Evolutionary conservation across 2,329 filamentous ascomycete species (phyloP), one percentile per base, ranked within the genome.

Genomic region (Phaeomoniella chlamydospora): DNA sequence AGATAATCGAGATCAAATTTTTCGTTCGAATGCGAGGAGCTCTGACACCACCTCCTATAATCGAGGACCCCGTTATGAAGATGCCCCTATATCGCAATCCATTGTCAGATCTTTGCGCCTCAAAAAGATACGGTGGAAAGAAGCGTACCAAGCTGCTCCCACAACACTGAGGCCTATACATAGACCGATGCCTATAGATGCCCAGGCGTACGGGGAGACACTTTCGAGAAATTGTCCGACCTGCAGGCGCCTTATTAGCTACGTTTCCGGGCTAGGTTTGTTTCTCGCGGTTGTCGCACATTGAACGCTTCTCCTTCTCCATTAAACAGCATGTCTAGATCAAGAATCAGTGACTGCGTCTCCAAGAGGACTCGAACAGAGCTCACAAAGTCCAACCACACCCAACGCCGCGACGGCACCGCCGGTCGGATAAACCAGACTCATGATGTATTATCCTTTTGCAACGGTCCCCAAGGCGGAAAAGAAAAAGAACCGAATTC

Each of bases 1-100:
- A 98, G 65, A 98, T 96, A 62, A 98, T 98, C 52, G 88, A 96
- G 58, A 98, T 96, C 54, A 98, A 64, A 70, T 98, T 98, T 77
- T 98, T 98, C 44, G 90, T 98, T 58, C 90, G 84, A 64, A 98
- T 98, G 51, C 90, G 81, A 26, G 92, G 92, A 32, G 90, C 88
- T 61, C 83, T 88, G 54, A 98, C 90, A 67, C 90, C 90, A 50
- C 84, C 90, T 53, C 92, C 92, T 47, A 98, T 74, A 57, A 98
- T 98, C 39, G 90, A 94, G 40, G 87, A 92, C 50, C 92, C 92
- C 19, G 90, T 98, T 49, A 96, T 90, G 65, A 98, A 90, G 59
- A 98, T 98, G 52, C 92, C 90, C 90, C 90, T 96, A 53, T 26
- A 12, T 5, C 12, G 15, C n/a, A 38, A 33, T 9, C n/a, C n/a